Evolutionary conservation across 208 protist genomes (phyloP), one percentile per base, ranked within the genome.

Genomic region (Strigomonas galati): DNA sequence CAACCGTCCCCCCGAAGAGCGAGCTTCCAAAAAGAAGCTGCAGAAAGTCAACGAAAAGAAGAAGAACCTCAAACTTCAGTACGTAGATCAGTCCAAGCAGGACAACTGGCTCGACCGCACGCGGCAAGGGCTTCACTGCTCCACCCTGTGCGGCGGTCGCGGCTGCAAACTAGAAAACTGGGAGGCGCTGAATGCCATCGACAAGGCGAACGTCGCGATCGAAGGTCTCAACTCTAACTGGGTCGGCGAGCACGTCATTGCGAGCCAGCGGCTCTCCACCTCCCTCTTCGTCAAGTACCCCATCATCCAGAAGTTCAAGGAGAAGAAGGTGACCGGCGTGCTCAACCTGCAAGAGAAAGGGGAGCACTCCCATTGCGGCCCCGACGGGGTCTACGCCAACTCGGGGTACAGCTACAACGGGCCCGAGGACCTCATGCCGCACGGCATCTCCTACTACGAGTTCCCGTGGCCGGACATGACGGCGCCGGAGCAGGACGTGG

Each of bases 381-480:
- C 90, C 10, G 86, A 96, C 43, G 89, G 88, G 35, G 72, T 93
- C 30, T 89, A 94, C 73, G 79, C 82, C 56, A 81, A 72, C 61
- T 89, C 72, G 63, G 93, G 93, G 19, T 97, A 95, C 78, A 94
- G 89, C 67, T 97, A 96, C 75, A 86, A 88, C 66, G 87, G 86
- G 7, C 83, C 83, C 0, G 74, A 92, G 32, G 92, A 97, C 64
- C 62, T 95, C 19, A 96, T 97, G 89, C 76, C 76, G 53, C 73
- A 94, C 55, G 80, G 78, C 35, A 93, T 97, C 66, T 77, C 71
- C 37, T 95, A 93, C 74, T 96, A 96, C 64, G 88, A 94, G 68
- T 97, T 96, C 62, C 87, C 90, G 14, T 97, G 87, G 84, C 85
- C 85, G 1, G 93, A 97, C 74, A 96, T 97, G 90, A 92, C 85